Percentiles rank a stretch among this genome's conserved stretches.
Conservation (phyloP, 108 stramenopile species). For the Nannochloropsis salina region DNA sequence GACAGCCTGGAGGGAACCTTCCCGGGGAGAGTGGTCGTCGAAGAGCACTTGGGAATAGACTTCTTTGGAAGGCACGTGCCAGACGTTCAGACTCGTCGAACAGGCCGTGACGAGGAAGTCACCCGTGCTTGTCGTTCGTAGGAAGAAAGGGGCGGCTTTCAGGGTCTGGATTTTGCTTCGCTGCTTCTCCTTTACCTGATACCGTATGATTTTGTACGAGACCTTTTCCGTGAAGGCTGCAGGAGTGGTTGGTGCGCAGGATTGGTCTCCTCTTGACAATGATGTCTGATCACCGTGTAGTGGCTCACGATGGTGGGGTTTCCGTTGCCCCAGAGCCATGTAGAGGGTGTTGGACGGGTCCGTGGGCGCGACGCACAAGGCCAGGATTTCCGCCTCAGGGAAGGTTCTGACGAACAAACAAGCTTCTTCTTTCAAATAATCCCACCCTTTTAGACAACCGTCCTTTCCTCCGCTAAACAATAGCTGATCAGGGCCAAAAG, state of each 20-base stretch:
- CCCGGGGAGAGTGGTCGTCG: neutral
- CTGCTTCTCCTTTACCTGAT: neutral
- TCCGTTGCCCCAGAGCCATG: neutral
- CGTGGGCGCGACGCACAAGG: neutral
- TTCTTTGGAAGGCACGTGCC: neutral
- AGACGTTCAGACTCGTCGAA: neutral
- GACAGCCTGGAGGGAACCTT: neutral
- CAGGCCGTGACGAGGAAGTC: neutral
- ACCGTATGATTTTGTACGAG: neutral
- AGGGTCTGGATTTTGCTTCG: neutral
- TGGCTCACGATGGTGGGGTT: neutral
- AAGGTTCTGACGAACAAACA: neutral
- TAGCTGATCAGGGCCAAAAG: neutral
- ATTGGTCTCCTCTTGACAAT: neutral
- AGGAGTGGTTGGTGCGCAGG: neutral
- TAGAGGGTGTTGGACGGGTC: constrained; percentile 19
- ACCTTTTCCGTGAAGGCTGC: neutral
- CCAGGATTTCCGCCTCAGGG: constrained; percentile 15
- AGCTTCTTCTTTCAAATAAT: constrained; percentile 12
- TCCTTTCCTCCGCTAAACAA: constrained; percentile 16
- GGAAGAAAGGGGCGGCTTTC: neutral
- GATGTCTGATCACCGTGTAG: no score
- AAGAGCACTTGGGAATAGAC: neutral
- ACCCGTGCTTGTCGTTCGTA: neutral
- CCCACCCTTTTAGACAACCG: neutral